A percentile compares a stretch with the other conserved stretches of the same genome.
Conservation (phyloP, 2,329 filamentous ascomycete species). For the Blumeria hordei region DNA sequence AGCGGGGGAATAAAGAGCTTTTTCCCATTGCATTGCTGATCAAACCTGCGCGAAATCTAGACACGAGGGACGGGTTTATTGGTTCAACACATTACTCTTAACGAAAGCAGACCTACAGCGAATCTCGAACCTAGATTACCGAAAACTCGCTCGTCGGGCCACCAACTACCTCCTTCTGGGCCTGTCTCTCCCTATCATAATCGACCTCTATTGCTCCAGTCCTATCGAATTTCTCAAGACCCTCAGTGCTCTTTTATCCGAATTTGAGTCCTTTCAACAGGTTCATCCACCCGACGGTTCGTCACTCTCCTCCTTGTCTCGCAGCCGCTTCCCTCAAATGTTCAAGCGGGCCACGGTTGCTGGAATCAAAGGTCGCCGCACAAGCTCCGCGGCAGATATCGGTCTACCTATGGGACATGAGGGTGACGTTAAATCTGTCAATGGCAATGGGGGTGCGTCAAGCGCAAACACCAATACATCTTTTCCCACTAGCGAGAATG, state of each 20-base stretch:
- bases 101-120: slow-evolving; percentile 55
- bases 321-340: slow-evolving; percentile 64
- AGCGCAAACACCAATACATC: slow-evolving; percentile 14
- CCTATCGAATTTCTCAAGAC: slow-evolving; percentile 70
- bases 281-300: slow-evolving; percentile 58
- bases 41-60: slow-evolving; percentile 20
- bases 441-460: slow-evolving; percentile 16
- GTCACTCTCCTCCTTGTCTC: slow-evolving; percentile 45
- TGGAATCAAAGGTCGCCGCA: slow-evolving; percentile 29
- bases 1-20: no score
- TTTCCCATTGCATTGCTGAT: no score
- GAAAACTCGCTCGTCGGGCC: slow-evolving; percentile 68
- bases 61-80: slow-evolving; percentile 84
- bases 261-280: slow-evolving; percentile 86
- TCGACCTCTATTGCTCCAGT: slow-evolving; percentile 64
- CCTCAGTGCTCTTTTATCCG: slow-evolving; percentile 60
- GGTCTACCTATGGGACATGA: slow-evolving; percentile 26
- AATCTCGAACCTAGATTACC: slow-evolving; percentile 65
- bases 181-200: slow-evolving; percentile 67
- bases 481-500: slow-evolving; percentile 34
- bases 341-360: slow-evolving; percentile 37
- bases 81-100: slow-evolving; percentile 95
- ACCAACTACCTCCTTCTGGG: slow-evolving; percentile 87
- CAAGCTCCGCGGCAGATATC: slow-evolving; percentile 34
- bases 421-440: slow-evolving; percentile 21